A percentile compares a stretch with the other conserved stretches of the same genome.
Evolutionary conservation across 1,284 basidiomycete species (phyloP).

Genomic region (Puccinia polysora): DNA sequence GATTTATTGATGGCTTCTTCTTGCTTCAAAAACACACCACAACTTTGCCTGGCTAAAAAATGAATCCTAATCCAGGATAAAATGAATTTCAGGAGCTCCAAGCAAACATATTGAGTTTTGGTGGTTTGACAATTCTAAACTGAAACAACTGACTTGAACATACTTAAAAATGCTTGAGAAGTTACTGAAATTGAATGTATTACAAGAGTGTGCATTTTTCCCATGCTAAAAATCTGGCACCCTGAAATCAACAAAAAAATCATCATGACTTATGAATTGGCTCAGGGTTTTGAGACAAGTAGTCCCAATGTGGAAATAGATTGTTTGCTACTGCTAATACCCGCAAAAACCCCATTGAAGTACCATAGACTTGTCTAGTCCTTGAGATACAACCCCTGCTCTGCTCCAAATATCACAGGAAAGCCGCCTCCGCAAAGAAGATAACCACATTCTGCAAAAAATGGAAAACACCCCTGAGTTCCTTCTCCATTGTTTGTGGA

Average conservation of each 20-base stretch:
- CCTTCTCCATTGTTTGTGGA: no score
- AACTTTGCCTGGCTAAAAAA: slow-evolving; percentile 26
- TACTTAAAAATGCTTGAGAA: slow-evolving; percentile 34
- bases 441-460: no score
- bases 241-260: slow-evolving; percentile 38
- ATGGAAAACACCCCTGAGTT: no score
- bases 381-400: no score
- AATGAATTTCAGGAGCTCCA: background rate
- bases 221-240: slow-evolving; percentile 26
- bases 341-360: no score
- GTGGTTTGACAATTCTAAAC: background rate
- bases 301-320: no score
- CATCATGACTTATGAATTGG: slow-evolving; percentile 42
- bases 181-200: slow-evolving; percentile 42
- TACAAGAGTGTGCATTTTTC: slow-evolving; percentile 31
- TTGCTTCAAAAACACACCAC: slow-evolving; percentile 33
- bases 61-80: slow-evolving; percentile 13
- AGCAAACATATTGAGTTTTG: background rate
- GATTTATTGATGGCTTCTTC: slow-evolving; percentile 31
- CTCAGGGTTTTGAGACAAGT: slow-evolving; percentile 37
- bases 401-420: no score
- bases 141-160: slow-evolving; percentile 32
- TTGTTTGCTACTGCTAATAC: no score
- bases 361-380: no score
- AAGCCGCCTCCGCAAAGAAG: no score